phyloP scores from a whole-genome alignment of 2,329 filamentous ascomycete species.

The Corynespora cassiicola region DNA sequence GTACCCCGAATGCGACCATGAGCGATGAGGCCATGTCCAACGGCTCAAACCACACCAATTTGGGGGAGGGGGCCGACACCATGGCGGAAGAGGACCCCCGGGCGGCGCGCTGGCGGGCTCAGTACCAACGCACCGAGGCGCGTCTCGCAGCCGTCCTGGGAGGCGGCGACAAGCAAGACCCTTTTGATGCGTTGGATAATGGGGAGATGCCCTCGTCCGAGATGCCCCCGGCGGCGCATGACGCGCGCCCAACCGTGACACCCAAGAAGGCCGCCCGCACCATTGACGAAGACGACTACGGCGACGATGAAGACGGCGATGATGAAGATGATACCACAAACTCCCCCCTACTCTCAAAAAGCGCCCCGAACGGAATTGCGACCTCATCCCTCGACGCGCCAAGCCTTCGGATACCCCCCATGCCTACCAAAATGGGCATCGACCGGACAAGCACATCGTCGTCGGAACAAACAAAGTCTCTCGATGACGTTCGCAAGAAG shows the following conservation, averaged over 20 bases:
- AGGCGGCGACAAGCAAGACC: slow-evolving; percentile 38
- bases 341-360: slow-evolving; percentile 59
- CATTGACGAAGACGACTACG: slow-evolving; percentile 86
- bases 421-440: slow-evolving; percentile 68
- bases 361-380: slow-evolving; percentile 59
- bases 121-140: slow-evolving; percentile 79
- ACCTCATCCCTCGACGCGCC: slow-evolving; percentile 67
- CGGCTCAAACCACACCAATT: slow-evolving; percentile 43
- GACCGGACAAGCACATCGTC: slow-evolving; percentile 62
- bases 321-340: slow-evolving; percentile 50
- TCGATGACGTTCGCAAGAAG: slow-evolving; percentile 90
- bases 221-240: slow-evolving; percentile 43
- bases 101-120: slow-evolving; percentile 70
- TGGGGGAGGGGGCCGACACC: slow-evolving; percentile 48
- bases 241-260: slow-evolving; percentile 56
- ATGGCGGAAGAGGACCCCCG: slow-evolving; percentile 54
- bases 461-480: slow-evolving; percentile 68
- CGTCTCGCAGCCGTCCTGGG: slow-evolving; percentile 80
- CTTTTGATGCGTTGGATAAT: slow-evolving; percentile 31
- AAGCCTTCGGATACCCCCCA: slow-evolving; percentile 72
- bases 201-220: slow-evolving; percentile 29
- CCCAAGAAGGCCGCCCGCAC: slow-evolving; percentile 77
- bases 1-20: slow-evolving; percentile 51
- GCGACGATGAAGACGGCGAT: slow-evolving; percentile 74
- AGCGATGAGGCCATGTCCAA: slow-evolving; percentile 52